Evolutionary conservation across 1,139 yeast genomes (phyloP).

Genomic region (Nakaseomyces uthaithaninus): DNA sequence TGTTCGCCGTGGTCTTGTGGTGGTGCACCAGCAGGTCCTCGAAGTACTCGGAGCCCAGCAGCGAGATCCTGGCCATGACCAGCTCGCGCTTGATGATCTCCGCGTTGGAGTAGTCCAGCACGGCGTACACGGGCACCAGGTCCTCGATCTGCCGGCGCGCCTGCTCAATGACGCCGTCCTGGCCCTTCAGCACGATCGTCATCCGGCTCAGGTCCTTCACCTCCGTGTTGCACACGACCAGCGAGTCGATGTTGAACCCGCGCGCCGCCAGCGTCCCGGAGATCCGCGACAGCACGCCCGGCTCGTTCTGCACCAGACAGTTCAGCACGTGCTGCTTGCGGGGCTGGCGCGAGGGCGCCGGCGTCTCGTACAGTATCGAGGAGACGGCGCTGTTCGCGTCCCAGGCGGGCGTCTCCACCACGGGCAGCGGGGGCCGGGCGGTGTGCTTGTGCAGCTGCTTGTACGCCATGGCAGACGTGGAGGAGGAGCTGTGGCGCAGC

Average conservation of each 20-base stretch:
- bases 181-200: conserved; percentile 93
- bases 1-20: conserved; percentile 36
- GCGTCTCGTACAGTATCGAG: conserved; percentile 90
- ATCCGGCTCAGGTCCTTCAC: conserved; percentile 91
- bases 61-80: conserved; percentile 80
- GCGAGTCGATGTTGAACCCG: conserved; percentile 94
- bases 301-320: conserved; percentile 96
- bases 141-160: conserved; percentile 99
- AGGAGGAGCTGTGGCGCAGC: conserved; percentile 36
- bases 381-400: conserved; percentile 93
- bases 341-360: conserved; percentile 58
- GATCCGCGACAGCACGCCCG: conserved; percentile 89
- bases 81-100: conserved; percentile 88
- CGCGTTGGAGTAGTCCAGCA: conserved; percentile 83
- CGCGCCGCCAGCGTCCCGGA: conserved; percentile 96
- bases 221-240: conserved; percentile 94
- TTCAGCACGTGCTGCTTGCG: conserved; percentile 81
- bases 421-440: conserved; percentile 85
- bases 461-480: conserved; percentile 94
- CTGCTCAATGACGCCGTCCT: conserved; percentile 93
- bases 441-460: conserved; percentile 82
- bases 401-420: conserved; percentile 93
- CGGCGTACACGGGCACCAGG: conserved; percentile 96
- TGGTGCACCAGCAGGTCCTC: conserved; percentile 90
- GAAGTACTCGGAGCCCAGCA: conserved; percentile 94